Evolutionary conservation across 148 eudicot genomes (phyloP).

Genomic region (Spergularia marina): DNA sequence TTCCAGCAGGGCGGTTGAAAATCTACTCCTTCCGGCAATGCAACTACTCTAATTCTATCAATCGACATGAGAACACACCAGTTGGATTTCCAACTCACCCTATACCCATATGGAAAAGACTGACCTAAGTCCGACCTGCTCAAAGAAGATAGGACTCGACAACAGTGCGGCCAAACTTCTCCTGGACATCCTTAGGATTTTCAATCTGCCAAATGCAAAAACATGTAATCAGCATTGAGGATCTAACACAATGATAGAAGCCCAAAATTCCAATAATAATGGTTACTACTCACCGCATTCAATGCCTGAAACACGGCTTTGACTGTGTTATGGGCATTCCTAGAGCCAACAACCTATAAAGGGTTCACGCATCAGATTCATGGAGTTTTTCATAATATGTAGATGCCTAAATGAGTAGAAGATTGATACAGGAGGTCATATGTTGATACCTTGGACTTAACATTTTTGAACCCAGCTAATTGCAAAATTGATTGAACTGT

Average conservation of each 20-base stretch:
- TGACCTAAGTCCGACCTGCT: constrained; percentile 15
- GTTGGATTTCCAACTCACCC: background rate
- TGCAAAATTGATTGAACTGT: constrained; percentile 62
- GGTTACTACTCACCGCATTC: constrained; percentile 75
- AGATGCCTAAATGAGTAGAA: background rate
- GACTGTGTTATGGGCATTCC: constrained; percentile 83
- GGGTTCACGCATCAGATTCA: background rate
- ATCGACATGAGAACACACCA: background rate
- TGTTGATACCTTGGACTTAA: constrained; percentile 76
- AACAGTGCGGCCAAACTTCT: constrained; percentile 93
- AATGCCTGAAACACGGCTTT: constrained; percentile 86
- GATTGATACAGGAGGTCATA: too few species aligned
- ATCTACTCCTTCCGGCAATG: background rate
- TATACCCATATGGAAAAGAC: background rate
- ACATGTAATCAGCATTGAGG: background rate
- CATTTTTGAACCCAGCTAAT: constrained; percentile 87
- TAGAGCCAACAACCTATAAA: constrained; percentile 82
- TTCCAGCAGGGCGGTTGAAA: background rate
- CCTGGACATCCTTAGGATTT: constrained; percentile 90
- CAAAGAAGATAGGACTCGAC: constrained; percentile 79
- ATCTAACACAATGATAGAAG: background rate
- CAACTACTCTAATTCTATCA: background rate
- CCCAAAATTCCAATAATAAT: background rate
- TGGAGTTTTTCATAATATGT: background rate
- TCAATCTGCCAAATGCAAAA: constrained; percentile 49